Conservation (phyloP, 2,329 filamentous ascomycete genomes). For the Arthrobotrys megalospora region DNA sequence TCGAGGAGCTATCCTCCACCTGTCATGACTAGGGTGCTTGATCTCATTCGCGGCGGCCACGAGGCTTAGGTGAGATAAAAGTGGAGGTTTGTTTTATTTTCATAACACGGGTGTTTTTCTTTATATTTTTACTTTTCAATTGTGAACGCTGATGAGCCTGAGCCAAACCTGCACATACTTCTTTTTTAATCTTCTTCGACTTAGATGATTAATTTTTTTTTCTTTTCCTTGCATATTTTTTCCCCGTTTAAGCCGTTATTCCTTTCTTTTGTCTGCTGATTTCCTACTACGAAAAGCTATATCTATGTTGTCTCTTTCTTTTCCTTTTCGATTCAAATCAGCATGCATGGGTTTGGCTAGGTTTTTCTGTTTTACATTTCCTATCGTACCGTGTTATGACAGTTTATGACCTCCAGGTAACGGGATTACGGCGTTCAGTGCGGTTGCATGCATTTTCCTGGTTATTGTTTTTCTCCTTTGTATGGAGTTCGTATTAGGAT, state of each 20-base stretch:
- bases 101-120: constrained; percentile 54
- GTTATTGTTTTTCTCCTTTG: constrained; percentile 31
- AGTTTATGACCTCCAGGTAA: constrained; percentile 43
- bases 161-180: constrained; percentile 59
- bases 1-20: constrained; percentile 90
- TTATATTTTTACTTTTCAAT: constrained; percentile 19
- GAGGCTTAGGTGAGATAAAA: constrained; percentile 39
- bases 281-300: constrained; percentile 22
- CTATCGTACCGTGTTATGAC: constrained; percentile 50
- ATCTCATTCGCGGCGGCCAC: constrained; percentile 77
- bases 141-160: constrained; percentile 5
- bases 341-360: constrained; percentile 58
- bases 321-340: constrained; percentile 11
- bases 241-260: constrained; percentile 2
- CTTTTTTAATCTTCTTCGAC: constrained; percentile 27
- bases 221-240: constrained; percentile 26
- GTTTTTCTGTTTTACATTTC: constrained; percentile 26
- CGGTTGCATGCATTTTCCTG: constrained; percentile 13
- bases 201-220: constrained; percentile 28
- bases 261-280: neutral
- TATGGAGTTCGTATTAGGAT: constrained; percentile 28
- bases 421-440: constrained; percentile 34
- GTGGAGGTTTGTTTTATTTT: constrained; percentile 17
- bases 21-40: constrained; percentile 92
- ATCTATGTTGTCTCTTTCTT: constrained; percentile 5